Conservation (phyloP, 306 rosid genomes). For the Glycine latifolia region DNA sequence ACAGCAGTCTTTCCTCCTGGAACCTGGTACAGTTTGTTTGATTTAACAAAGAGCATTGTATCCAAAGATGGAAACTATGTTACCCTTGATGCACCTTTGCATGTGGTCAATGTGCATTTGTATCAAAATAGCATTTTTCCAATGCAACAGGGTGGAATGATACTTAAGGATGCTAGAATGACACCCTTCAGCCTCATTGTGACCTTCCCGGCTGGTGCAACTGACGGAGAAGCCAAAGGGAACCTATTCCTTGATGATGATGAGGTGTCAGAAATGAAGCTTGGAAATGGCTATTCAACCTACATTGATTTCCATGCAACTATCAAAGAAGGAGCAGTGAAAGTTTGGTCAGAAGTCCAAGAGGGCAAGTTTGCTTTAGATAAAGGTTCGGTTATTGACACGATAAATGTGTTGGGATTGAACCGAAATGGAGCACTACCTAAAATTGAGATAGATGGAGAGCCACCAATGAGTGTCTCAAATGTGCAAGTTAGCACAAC, state of each 20-base stretch:
- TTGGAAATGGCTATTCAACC: conserved; percentile 78
- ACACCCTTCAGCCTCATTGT: conserved; percentile 80
- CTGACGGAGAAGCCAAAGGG: conserved; percentile 75
- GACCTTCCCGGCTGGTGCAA: conserved; percentile 69
- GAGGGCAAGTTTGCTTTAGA: conserved; percentile 82
- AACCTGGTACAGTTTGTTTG: conserved; percentile 81
- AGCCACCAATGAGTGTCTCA: conserved; percentile 43
- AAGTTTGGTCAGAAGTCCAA: conserved; percentile 81
- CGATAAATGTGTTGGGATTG: conserved; percentile 75
- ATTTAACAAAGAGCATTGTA: conserved; percentile 57
- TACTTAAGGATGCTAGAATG: conserved; percentile 79
- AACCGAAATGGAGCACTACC: conserved; percentile 56
- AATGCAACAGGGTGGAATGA: conserved; percentile 85
- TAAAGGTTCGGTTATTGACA: conserved; percentile 75
- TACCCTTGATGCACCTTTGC: conserved; percentile 85
- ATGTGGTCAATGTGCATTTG: conserved; percentile 84
- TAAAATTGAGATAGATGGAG: conserved; percentile 63
- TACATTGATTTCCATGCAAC: conserved; percentile 71
- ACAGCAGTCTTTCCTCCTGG: conserved; percentile 88
- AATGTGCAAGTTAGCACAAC: conserved; percentile 50
- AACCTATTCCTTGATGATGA: conserved; percentile 83
- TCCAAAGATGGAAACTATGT: conserved; percentile 65
- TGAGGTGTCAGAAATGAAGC: conserved; percentile 75
- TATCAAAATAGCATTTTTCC: conserved; percentile 82
- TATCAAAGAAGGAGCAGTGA: conserved; percentile 63